A percentile compares a stretch with the other conserved stretches of the same genome.
phyloP scores from a whole-genome alignment of 371 early-diverging fungal species.

The Mortierella sp. region DNA sequence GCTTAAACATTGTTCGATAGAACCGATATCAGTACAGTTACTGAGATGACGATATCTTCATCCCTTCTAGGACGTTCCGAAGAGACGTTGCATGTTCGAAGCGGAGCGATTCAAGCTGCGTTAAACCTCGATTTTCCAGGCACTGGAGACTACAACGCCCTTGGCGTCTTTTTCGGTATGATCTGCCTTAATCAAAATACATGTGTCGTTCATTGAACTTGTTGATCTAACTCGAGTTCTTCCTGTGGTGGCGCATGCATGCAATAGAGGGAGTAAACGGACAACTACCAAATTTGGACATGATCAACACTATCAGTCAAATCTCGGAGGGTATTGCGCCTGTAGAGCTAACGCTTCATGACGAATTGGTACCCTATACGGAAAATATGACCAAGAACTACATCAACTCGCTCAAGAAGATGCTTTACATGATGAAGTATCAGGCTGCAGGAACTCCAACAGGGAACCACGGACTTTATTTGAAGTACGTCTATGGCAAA shows the following conservation, averaged over 20 bases:
- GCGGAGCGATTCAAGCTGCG: constrained; percentile 92
- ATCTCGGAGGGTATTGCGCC: constrained; percentile 30
- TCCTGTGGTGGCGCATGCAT: neutral
- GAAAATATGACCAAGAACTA: constrained; percentile 55
- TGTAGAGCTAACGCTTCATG: constrained; percentile 44
- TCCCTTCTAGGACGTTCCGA: constrained; percentile 23
- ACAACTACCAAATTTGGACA: constrained; percentile 93
- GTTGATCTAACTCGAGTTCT: neutral
- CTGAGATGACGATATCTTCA: neutral
- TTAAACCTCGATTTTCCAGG: constrained; percentile 89
- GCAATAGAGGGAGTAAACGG: constrained; percentile 91
- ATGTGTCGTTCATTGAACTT: neutral
- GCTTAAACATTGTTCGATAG: neutral
- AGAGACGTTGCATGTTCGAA: constrained; percentile 57
- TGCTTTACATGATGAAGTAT: constrained; percentile 73
- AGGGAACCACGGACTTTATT: constrained; percentile 80
- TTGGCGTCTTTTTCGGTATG: constrained; percentile 87
- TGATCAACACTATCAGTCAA: constrained; percentile 69
- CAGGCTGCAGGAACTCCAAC: constrained; percentile 80
- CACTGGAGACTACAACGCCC: constrained; percentile 71
- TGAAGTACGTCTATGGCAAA: constrained; percentile 56
- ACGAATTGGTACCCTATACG: constrained; percentile 41
- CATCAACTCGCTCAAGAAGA: constrained; percentile 61
- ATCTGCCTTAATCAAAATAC: neutral
- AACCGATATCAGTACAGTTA: neutral